Percentiles rank a stretch among this genome's conserved stretches.
Conservation (phyloP, 768 basidiomycete genomes). For the Serendipita vermifera region DNA sequence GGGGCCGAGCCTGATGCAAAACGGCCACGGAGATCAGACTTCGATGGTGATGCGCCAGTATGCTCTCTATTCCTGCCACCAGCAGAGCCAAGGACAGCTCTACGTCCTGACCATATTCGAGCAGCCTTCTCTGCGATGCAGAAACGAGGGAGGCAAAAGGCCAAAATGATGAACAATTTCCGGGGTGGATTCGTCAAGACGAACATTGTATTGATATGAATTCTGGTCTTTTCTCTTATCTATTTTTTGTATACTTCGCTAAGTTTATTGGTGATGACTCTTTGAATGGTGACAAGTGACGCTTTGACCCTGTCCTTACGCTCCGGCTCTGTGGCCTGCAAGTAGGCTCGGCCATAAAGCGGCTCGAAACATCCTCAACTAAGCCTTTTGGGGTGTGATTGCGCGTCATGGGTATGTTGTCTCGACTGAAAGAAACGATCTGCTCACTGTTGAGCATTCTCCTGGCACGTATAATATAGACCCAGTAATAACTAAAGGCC, state of each 20-base stretch:
- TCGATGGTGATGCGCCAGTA: conserved; percentile 44
- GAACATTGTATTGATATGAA: background rate
- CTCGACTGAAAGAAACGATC: background rate
- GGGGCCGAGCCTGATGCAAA: conserved; percentile 21
- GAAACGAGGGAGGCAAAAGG: conserved; percentile 22
- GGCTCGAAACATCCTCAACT: background rate
- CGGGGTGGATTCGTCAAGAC: conserved; percentile 6
- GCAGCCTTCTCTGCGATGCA: conserved; percentile 89
- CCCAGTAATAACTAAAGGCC: conserved; percentile 59
- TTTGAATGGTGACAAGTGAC: too few relatives aligned
- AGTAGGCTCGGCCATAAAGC: background rate
- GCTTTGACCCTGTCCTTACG: background rate
- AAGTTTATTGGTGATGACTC: too few relatives aligned
- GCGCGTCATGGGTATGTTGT: background rate
- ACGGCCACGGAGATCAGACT: conserved; percentile 44
- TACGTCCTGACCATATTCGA: conserved; percentile 76
- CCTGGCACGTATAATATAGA: conserved; percentile 34
- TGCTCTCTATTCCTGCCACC: conserved; percentile 72
- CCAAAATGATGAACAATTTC: conserved; percentile 3
- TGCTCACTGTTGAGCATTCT: conserved; percentile 6
- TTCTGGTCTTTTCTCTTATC: background rate
- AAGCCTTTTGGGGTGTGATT: background rate
- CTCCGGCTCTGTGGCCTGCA: background rate
- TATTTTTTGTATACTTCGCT: background rate
- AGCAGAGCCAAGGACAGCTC: conserved; percentile 62